Evolutionary conservation across 176 grass and related monocot genomes (phyloP).

Genomic region (Carex scoparia): DNA sequence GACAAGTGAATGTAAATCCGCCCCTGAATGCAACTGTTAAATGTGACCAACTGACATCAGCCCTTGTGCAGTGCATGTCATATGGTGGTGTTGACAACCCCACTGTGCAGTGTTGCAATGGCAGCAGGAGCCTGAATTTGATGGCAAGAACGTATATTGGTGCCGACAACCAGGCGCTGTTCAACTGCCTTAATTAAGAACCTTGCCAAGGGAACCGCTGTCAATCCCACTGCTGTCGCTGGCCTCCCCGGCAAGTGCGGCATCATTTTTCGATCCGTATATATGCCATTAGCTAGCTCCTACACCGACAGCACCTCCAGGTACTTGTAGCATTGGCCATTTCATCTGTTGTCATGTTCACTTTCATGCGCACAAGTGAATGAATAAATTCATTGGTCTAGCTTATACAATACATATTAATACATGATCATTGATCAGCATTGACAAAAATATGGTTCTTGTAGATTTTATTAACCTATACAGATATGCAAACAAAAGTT

Average conservation of each 20-base stretch:
- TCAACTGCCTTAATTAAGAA: slow-evolving; percentile 36
- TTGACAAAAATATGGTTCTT: too few relatives aligned
- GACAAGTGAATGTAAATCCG: too few relatives aligned
- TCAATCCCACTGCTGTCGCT: slow-evolving; percentile 26
- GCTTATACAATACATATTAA: too few relatives aligned
- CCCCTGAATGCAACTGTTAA: background rate
- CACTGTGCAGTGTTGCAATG: background rate
- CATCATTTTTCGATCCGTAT: slow-evolving; percentile 24
- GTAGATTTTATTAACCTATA: too few relatives aligned
- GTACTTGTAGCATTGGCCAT: background rate
- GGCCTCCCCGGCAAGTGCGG: slow-evolving; percentile 42
- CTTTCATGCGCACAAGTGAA: background rate
- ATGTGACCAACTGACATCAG: background rate
- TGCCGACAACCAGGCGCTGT: slow-evolving; percentile 16
- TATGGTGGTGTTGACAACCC: background rate
- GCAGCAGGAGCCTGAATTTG: background rate
- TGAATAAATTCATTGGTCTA: too few relatives aligned
- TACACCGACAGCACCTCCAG: slow-evolving; percentile 36
- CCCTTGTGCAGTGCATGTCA: background rate
- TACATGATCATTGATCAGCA: too few relatives aligned
- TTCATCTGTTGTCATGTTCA: background rate
- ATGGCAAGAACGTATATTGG: background rate
- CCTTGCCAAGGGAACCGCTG: background rate
- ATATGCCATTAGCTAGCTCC: slow-evolving; percentile 28
- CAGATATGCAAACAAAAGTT: too few relatives aligned